Evolutionary conservation across 495 filamentous ascomycete species (phyloP).

Genomic region (Aspergillus taichungensis): DNA sequence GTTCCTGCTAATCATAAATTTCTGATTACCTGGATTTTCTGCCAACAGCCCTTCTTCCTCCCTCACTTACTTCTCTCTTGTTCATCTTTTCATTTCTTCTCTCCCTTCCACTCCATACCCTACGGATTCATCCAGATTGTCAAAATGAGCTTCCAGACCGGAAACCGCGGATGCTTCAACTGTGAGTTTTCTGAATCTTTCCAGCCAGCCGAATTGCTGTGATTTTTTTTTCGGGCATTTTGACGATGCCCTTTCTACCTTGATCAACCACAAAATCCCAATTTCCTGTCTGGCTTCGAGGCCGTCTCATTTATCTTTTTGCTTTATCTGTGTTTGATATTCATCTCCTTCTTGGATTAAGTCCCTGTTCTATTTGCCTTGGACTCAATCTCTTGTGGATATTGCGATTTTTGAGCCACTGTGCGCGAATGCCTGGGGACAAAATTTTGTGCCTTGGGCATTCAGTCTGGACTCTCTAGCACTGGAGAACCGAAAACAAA

Average conservation of each 20-base stretch:
- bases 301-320: too few relatives aligned
- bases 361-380: background rate
- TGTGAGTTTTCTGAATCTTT: slow-evolving; percentile 46
- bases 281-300: too few relatives aligned
- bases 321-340: background rate
- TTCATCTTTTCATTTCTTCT: background rate
- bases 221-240: slow-evolving; percentile 4
- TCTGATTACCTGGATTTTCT: slow-evolving; percentile 9
- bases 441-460: background rate
- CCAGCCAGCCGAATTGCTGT: slow-evolving; percentile 8
- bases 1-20: slow-evolving; percentile 12
- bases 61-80: background rate
- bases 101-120: slow-evolving; percentile 5
- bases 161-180: slow-evolving; percentile 69
- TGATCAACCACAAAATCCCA: too few relatives aligned
- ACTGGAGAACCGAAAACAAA: slow-evolving; percentile 1
- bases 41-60: background rate
- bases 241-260: background rate
- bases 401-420: too few relatives aligned
- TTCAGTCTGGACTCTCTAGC: background rate
- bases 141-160: slow-evolving; percentile 43
- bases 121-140: slow-evolving; percentile 3
- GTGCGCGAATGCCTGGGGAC: too few relatives aligned
- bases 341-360: background rate
- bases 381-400: background rate